Evolutionary conservation across 495 filamentous ascomycete genomes (phyloP).

Genomic region (Lasiosphaeris hirsuta): DNA sequence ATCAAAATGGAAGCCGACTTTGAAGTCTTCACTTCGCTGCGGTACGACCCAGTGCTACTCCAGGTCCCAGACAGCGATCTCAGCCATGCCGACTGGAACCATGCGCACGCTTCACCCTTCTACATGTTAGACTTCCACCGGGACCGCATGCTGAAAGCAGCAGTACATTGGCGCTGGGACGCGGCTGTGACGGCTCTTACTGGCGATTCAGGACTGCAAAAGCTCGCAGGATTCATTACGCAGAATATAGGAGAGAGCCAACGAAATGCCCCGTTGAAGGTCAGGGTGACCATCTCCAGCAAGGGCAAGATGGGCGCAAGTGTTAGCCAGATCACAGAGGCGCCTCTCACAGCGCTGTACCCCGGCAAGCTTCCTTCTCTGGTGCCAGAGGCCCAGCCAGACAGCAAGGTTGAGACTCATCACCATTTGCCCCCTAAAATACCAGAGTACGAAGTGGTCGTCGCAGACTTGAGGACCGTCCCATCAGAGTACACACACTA

Average conservation of each 20-base stretch:
- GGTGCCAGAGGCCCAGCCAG: neutral
- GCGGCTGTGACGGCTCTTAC: constrained; percentile 39
- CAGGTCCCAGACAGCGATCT: constrained; percentile 31
- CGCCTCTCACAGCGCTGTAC: constrained; percentile 52
- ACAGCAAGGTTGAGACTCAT: neutral
- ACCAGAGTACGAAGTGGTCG: constrained; percentile 45
- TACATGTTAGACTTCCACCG: constrained; percentile 83
- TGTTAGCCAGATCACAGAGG: constrained; percentile 44
- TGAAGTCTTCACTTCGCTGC: constrained; percentile 68
- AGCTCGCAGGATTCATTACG: constrained; percentile 25
- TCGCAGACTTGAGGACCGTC: constrained; percentile 51
- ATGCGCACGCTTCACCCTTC: constrained; percentile 56
- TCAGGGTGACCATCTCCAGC: constrained; percentile 53
- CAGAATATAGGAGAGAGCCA: constrained; percentile 17
- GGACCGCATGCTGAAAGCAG: constrained; percentile 73
- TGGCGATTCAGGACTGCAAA: constrained; percentile 42
- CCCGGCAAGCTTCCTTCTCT: constrained; percentile 43
- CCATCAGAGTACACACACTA: constrained; percentile 66
- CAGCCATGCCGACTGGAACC: constrained; percentile 39
- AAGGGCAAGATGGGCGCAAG: constrained; percentile 51
- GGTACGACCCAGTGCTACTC: constrained; percentile 66
- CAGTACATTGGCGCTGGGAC: constrained; percentile 63
- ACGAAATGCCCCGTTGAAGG: constrained; percentile 34
- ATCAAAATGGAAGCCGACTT: constrained; percentile 38
- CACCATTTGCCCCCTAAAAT: constrained; percentile 22